These are phyloP conservation scores for Botryotinia convoluta DNA, from an alignment of 2,329 filamentous ascomycete genomes.

Conservation along the genomic window DNA sequence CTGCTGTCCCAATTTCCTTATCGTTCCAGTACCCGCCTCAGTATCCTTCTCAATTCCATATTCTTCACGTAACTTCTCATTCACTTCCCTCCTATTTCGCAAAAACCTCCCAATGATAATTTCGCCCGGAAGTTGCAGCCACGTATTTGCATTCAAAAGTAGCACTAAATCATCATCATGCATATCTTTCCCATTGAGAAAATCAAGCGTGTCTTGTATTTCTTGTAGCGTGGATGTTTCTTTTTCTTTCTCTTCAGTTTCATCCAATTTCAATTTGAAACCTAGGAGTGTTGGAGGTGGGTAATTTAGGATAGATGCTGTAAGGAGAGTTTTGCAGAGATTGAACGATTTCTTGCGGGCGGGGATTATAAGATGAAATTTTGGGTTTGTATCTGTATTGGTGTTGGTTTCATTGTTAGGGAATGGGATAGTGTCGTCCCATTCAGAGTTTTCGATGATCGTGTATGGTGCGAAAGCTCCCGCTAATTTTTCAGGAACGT, in stretches of 20 bases:
- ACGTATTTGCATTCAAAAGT: constrained; percentile 51
- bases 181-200: constrained; percentile 47
- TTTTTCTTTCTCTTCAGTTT: background rate
- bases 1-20: constrained; percentile 26
- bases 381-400: constrained; percentile 27
- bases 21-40: background rate
- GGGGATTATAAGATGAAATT: constrained; percentile 56
- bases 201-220: constrained; percentile 38
- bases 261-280: constrained; percentile 30
- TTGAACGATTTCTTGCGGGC: constrained; percentile 43
- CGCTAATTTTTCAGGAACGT: constrained; percentile 24
- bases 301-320: constrained; percentile 57
- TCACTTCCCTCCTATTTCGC: constrained; percentile 46
- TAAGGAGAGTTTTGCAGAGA: constrained; percentile 57
- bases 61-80: constrained; percentile 42
- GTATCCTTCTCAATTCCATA: constrained; percentile 24
- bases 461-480: constrained; percentile 22
- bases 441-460: constrained; percentile 19
- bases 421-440: constrained; percentile 21
- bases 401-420: constrained; percentile 14
- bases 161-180: constrained; percentile 54
- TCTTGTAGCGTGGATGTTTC: constrained; percentile 18
- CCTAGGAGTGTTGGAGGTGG: constrained; percentile 56
- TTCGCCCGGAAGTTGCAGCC: constrained; percentile 56
- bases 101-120: constrained; percentile 56